Base-by-base conservation (phyloP, 164 flowering plant genomes). In the Chimonanthus salicifolius region DNA sequence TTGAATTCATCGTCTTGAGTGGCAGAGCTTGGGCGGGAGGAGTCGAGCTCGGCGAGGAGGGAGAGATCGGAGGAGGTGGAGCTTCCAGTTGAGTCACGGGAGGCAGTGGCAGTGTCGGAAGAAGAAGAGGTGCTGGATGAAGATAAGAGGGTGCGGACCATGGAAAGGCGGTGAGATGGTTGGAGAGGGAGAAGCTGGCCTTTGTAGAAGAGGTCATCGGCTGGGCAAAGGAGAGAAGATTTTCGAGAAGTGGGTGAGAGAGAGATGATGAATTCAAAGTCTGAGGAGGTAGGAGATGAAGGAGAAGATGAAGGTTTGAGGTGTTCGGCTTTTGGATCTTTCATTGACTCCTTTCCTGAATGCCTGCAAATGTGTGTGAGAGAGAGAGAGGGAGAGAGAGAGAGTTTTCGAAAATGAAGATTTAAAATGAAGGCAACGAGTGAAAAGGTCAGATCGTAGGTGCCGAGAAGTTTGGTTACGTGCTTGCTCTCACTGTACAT, bases 181-280 rank as follows among this genome's bases (percentile, higher is more conserved):
- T 89, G 97, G 76, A 92, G 96, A 21, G 97, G 98, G 6, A 92
- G 84, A 74, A 94, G 88, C 74, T 90, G 88, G 58, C 95, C 97
- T 68, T 89, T 92, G 88, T 88, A 94, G 86, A 94, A 94, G 72
- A 94, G 94, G 76, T 94, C 94, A 78, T 94, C 98, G 68, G 98
- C 98, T 0, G 94, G 94, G 74, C 90, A 86, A 16, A 76, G 72
- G 46, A 86, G 49, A 44, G 88, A 74, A 70, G 90, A 78, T 66
- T 87, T 87, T 44, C 78, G 86, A 16, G 71, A 45, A 1, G 68
- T 33, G 3, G 97, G 94, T 4, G 96, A 88, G 47, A 88, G 45
- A 3, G 94, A 88, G 79, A 90, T 76, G 9, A 84, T 83, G 89
- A 94, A 94, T 68, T 94, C 98, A 75, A 94, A 94, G 60, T 92